Percentiles rank a stretch among this genome's conserved stretches.
These are phyloP conservation scores for Naumovozyma castellii DNA, from an alignment of 805 yeast species.

Conservation along the genomic window DNA sequence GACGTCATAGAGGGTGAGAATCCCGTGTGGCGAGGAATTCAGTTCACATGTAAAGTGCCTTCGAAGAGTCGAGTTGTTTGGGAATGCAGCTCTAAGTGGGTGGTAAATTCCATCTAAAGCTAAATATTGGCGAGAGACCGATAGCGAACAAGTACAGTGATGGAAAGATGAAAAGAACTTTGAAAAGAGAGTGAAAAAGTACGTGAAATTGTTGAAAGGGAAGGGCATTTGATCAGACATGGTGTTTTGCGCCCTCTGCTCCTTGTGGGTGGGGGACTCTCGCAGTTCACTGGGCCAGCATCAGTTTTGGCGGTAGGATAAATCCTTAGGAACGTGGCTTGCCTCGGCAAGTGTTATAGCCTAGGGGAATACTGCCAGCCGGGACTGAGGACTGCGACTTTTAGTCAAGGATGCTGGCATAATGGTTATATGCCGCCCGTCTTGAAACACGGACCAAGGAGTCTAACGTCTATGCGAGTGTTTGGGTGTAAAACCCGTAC, in stretches of 20 bases:
- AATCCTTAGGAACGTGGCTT: slow-evolving; percentile 30
- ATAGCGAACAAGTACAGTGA: slow-evolving; percentile 40
- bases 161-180: slow-evolving; percentile 38
- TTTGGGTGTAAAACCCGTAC: slow-evolving; percentile 35
- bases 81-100: slow-evolving; percentile 35
- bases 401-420: slow-evolving; percentile 32
- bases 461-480: slow-evolving; percentile 36
- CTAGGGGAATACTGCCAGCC: slow-evolving; percentile 25
- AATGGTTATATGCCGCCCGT: slow-evolving; percentile 32
- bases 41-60: slow-evolving; percentile 26
- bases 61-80: slow-evolving; percentile 26
- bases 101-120: slow-evolving; percentile 35
- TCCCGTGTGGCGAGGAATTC: slow-evolving; percentile 31
- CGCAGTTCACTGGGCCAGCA: slow-evolving; percentile 31
- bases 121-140: slow-evolving; percentile 40
- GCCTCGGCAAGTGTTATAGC: slow-evolving; percentile 29
- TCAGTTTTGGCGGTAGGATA: slow-evolving; percentile 32
- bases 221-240: slow-evolving; percentile 35
- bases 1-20: slow-evolving; percentile 37
- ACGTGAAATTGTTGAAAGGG: slow-evolving; percentile 39
- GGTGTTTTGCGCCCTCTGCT: slow-evolving; percentile 24
- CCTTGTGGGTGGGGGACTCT: slow-evolving; percentile 27
- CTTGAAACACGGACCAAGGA: slow-evolving; percentile 37
- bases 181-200: slow-evolving; percentile 38
- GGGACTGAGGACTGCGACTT: slow-evolving; percentile 32